Conservation (phyloP, 2,329 filamentous ascomycete species). For the Colletotrichum magnum region DNA sequence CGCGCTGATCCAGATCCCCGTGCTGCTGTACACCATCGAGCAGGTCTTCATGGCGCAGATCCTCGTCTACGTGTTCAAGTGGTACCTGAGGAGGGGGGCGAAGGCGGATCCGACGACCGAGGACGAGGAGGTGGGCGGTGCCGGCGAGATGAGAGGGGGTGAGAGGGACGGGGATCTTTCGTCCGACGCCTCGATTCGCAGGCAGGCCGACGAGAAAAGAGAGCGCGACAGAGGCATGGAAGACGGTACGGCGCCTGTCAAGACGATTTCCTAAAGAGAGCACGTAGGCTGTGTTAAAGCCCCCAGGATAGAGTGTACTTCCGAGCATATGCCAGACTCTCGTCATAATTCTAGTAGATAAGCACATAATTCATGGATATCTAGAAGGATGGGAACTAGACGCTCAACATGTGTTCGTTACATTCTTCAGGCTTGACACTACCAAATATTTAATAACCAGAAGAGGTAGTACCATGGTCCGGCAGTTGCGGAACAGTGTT, state of each 20-base stretch:
- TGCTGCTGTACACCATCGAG: slow-evolving; percentile 74
- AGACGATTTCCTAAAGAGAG: neutral
- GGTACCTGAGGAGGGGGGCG: slow-evolving; percentile 55
- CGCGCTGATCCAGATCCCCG: slow-evolving; percentile 73
- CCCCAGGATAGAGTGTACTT: no score
- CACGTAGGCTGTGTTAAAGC: neutral
- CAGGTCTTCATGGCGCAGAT: slow-evolving; percentile 64
- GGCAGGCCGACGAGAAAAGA: neutral
- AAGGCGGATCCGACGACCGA: slow-evolving; percentile 45
- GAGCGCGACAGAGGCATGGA: neutral
- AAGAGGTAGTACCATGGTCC: no score
- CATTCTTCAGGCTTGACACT: no score
- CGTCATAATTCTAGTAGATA: no score
- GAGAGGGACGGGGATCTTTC: neutral
- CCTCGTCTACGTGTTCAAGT: slow-evolving; percentile 62
- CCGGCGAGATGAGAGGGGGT: neutral
- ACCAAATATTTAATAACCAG: no score
- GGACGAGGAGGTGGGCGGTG: slow-evolving; percentile 23
- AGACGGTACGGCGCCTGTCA: neutral
- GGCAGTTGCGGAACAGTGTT: no score
- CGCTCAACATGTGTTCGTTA: no score
- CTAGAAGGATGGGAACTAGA: no score
- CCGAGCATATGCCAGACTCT: no score
- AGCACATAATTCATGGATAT: no score
- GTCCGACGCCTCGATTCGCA: neutral